Percentiles rank a stretch among this genome's conserved stretches.
Conservation (phyloP, 2,329 filamentous ascomycete genomes). For the Huntiella decipiens region DNA sequence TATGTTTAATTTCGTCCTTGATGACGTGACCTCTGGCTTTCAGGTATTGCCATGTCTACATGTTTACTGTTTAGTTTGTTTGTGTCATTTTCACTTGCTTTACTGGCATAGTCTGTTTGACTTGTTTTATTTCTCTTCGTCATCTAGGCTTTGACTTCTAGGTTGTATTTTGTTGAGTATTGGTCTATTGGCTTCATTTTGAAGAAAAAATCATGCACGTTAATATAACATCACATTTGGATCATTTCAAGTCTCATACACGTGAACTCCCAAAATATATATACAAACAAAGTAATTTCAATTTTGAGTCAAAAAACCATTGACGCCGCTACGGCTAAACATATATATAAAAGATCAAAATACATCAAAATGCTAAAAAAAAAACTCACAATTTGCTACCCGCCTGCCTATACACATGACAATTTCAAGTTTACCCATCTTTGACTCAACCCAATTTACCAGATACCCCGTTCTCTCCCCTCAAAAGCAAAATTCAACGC, state of each 20-base stretch:
- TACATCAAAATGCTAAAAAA: background rate
- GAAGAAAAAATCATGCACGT: background rate
- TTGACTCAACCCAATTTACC: conserved; percentile 20
- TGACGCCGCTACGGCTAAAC: background rate
- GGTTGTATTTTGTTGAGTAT: conserved; percentile 1
- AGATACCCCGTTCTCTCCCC: conserved; percentile 39
- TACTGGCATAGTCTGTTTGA: background rate
- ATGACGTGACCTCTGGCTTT: background rate
- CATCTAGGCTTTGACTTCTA: conserved; percentile 6
- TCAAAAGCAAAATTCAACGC: conserved; percentile 64
- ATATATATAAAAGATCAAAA: conserved; percentile 3
- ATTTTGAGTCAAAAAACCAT: background rate
- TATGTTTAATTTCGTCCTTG: background rate
- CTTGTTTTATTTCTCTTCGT: background rate
- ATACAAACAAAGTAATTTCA: background rate
- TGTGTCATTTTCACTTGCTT: background rate
- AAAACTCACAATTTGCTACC: background rate
- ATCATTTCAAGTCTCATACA: too few relatives aligned
- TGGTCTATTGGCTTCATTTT: background rate
- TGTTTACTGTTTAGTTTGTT: background rate
- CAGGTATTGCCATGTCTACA: conserved; percentile 1
- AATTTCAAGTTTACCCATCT: background rate
- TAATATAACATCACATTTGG: too few relatives aligned
- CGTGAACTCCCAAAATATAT: background rate
- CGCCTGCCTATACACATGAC: background rate